Conservation (phyloP, 1,139 yeast genomes). For the Debaryomyces sp. region DNA sequence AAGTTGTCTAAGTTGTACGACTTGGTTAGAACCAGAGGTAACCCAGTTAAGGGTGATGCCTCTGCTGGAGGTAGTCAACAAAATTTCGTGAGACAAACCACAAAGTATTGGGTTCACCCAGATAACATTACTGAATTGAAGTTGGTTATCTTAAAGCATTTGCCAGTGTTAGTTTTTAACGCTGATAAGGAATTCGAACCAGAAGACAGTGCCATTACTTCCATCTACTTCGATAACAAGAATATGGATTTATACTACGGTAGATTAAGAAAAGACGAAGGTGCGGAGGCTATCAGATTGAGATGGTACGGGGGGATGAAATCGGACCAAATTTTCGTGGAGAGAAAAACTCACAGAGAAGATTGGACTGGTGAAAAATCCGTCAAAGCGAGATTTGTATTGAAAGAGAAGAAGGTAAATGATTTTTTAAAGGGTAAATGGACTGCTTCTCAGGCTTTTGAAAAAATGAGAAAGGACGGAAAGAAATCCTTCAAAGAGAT, state of each 20-base stretch:
- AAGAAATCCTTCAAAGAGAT: slow-evolving; percentile 85
- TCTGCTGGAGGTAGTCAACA: slow-evolving; percentile 98
- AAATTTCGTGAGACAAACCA: slow-evolving; percentile 96
- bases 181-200: slow-evolving; percentile 93
- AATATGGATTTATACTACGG: slow-evolving; percentile 92
- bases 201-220: slow-evolving; percentile 95
- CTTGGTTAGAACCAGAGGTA: slow-evolving; percentile 91
- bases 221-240: slow-evolving; percentile 90
- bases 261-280: slow-evolving; percentile 92
- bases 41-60: slow-evolving; percentile 91
- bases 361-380: slow-evolving; percentile 99
- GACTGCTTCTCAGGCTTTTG: slow-evolving; percentile 88
- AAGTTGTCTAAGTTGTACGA: slow-evolving; percentile 88
- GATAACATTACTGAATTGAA: slow-evolving; percentile 98
- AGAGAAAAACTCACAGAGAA: slow-evolving; percentile 96
- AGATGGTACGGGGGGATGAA: slow-evolving; percentile 99
- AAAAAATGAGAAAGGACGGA: slow-evolving; percentile 89
- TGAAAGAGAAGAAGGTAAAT: slow-evolving; percentile 90
- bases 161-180: slow-evolving; percentile 95
- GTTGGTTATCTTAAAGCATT: slow-evolving; percentile 85
- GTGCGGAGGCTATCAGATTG: slow-evolving; percentile 97
- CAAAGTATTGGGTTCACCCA: slow-evolving; percentile 99
- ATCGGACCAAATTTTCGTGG: slow-evolving; percentile 89
- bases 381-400: slow-evolving; percentile 91
- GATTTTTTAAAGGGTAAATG: slow-evolving; percentile 79